Evolutionary conservation across 1,139 yeast species (phyloP), one percentile per base, ranked within the genome.

Genomic region (Saccharomyces uvarum): DNA sequence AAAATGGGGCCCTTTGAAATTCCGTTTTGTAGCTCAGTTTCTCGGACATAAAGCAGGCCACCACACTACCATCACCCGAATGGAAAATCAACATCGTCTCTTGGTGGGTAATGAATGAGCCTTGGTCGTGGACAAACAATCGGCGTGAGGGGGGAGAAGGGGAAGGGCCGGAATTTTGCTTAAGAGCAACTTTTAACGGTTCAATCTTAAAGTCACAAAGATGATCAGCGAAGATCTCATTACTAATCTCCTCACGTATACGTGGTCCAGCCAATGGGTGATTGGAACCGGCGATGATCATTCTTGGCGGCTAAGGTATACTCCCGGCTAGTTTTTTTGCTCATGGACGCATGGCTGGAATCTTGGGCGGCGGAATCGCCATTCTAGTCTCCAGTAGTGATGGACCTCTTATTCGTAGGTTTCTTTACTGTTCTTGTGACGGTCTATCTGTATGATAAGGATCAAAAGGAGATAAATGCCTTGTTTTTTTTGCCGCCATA

Each of bases 1-100:
- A 38, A 38, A 38, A 38, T 38, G 44, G 26, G 44, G 44, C 44
- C 44, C 44, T 38, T 38, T 19, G 44, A 38, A 38, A 38, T 38
- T 16, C 44, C 44, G 44, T 38, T 38, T 38, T 19, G 24, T 9
- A 38, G 26, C 44, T 19, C 19, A 16, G n/a, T 38, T 19, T 38
- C 44, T 38, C 44, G 44, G 44, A 38, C 13, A 19, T 38, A 38
- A 38, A 38, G 44, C 44, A 38, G 19, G 24, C 19, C n/a, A 11
- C 14, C 24, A 38, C 44, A 19, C 8, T 16, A 38, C 24, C 24
- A 38, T 38, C 44, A 38, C 44, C 44, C 44, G 44, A 38, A 38
- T 38, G 26, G 9, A 5, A 6, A 16, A 24, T 24, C 13, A 16
- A 19, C 24, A 1, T 7, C 44, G 19, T 19, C 11, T 9, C 19